Percentiles rank a stretch among this genome's conserved stretches.
Conservation (phyloP, 179 eudicot genomes). For the Gypsophila paniculata region DNA sequence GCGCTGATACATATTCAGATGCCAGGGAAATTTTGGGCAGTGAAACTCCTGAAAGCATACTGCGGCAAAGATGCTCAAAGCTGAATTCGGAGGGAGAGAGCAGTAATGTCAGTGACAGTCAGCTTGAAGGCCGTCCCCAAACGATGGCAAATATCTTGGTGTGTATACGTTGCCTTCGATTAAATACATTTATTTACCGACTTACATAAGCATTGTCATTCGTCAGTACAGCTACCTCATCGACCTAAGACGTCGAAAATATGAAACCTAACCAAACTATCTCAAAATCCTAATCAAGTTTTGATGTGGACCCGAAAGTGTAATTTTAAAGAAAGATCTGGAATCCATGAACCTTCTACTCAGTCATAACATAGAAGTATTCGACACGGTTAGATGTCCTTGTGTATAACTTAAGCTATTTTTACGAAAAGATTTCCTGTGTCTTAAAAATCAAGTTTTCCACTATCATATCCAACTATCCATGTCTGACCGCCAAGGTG, state of each 20-base stretch:
- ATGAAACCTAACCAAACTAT: not conserved
- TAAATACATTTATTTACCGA: not conserved
- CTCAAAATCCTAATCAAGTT: not conserved
- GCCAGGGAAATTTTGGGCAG: conserved; percentile 82
- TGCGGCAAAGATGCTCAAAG: conserved; percentile 41
- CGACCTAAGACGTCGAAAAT: not conserved
- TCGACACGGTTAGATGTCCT: not conserved
- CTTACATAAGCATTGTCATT: not conserved
- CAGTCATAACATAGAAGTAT: too few relatives aligned
- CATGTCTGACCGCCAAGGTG: too few relatives aligned
- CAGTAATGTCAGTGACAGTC: conserved; percentile 22
- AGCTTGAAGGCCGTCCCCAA: conserved; percentile 30
- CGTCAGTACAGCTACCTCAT: not conserved
- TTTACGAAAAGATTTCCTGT: too few relatives aligned
- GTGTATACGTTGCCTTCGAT: conserved; percentile 21
- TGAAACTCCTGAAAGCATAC: conserved; percentile 76
- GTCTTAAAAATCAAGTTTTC: too few relatives aligned
- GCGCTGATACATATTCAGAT: conserved; percentile 73
- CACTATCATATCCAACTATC: too few relatives aligned
- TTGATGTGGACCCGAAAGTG: not conserved
- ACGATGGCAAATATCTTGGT: conserved; percentile 49
- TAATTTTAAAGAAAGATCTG: not conserved
- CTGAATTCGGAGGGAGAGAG: conserved; percentile 33
- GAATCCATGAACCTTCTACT: too few relatives aligned
- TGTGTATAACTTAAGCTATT: too few relatives aligned